Evolutionary conservation across 805 yeast genomes (phyloP), one percentile per base, ranked within the genome.

Genomic region (Yamadazyma sp.): DNA sequence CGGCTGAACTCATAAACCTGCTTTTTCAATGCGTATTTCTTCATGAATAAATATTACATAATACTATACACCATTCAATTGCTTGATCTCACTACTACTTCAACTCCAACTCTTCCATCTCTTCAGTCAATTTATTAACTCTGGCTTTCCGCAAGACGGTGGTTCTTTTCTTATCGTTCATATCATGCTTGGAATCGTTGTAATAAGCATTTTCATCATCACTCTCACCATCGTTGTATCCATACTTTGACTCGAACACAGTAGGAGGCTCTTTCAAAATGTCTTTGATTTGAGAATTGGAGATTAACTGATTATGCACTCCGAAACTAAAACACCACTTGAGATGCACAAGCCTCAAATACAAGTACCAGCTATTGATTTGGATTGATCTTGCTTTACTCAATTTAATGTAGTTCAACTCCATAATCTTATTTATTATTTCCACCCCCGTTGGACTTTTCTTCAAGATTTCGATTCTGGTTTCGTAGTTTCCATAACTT

Each of bases 301-400:
- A 52, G 6, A 70, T 64, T 21, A 74, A 59, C 49, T 77, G 80
- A 41, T 57, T 58, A 44, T 73, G 78, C 11, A 77, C 62, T 10
- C 78, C 78, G 36, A 71, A 67, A 28, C 77, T 71, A 50, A 73
- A 75, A 18, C 74, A 56, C 69, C 77, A 77, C 42, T 71, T 69
- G 46, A 77, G 58, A 38, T 68, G 71, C 23, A 73, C 58, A 36
- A 76, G 55, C 27, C 82, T 58, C 34, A 72, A 52, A 50, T 71
- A 73, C 30, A 73, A 63, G 44, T 57, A 70, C 80, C 82, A 77
- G 22, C 72, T 60, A 35, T 67, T 72, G 19, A 77, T 72, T 8
- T 71, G 64, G 22, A 77, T 53, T 0, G 73, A 57, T 46, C 62
- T 72, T 14, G 71, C 59, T 48, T 73, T 73, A 13, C 71, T 68